A percentile compares a stretch with the other conserved stretches of the same genome.
Evolutionary conservation across 495 filamentous ascomycete species (phyloP).

Genomic region (Penicillium atrosanguineum): DNA sequence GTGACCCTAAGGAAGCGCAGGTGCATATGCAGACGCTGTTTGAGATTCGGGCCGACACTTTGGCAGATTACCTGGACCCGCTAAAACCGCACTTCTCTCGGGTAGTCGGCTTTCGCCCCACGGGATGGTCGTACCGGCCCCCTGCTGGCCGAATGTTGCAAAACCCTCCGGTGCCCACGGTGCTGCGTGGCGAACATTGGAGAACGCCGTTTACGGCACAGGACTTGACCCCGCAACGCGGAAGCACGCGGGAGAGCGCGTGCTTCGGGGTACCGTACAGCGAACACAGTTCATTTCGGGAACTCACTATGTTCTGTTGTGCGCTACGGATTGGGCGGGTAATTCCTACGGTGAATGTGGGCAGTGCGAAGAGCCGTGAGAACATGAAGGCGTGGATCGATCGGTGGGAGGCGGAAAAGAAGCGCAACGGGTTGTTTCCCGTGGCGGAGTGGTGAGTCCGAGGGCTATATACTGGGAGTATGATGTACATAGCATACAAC

Average conservation of each 20-base stretch:
- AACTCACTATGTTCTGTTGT: constrained; percentile 91
- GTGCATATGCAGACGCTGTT: constrained; percentile 97
- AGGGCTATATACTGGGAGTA: too few relatives aligned
- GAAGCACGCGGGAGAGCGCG: constrained; percentile 68
- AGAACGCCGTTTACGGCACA: constrained; percentile 58
- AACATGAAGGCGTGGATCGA: constrained; percentile 92
- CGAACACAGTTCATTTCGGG: constrained; percentile 91
- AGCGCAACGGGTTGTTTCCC: constrained; percentile 69
- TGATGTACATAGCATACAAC: not conserved
- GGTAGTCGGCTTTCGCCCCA: constrained; percentile 88
- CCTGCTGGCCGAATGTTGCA: constrained; percentile 60
- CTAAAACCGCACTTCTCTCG: constrained; percentile 76
- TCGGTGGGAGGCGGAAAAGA: constrained; percentile 80
- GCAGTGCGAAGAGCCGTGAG: constrained; percentile 63
- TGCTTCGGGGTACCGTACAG: constrained; percentile 93
- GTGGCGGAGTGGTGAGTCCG: constrained; percentile 26
- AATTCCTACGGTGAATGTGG: constrained; percentile 93
- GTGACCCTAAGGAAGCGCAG: constrained; percentile 78
- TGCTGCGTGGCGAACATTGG: constrained; percentile 76
- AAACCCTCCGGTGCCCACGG: constrained; percentile 61
- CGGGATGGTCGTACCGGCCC: constrained; percentile 87
- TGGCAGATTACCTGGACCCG: constrained; percentile 79
- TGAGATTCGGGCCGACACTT: constrained; percentile 83
- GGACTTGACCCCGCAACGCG: constrained; percentile 75
- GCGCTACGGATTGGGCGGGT: constrained; percentile 81